A percentile compares a stretch with the other conserved stretches of the same genome.
Conservation (phyloP, 352 stramenopile genomes). For the Labyrinthula sp. region DNA sequence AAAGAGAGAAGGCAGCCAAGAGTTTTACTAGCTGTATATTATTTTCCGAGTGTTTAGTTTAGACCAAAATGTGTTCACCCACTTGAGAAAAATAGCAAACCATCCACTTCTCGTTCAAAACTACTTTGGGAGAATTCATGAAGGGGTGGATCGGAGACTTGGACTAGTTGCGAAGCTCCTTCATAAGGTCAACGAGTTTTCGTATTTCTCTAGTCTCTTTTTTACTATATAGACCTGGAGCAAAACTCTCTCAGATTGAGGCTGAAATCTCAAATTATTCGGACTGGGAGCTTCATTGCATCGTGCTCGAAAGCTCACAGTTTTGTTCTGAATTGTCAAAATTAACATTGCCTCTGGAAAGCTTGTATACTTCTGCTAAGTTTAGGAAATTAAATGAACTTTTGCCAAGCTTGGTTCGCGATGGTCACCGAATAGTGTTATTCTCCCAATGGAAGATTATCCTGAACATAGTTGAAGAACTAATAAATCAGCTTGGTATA, state of each 20-base stretch:
- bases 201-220: neutral
- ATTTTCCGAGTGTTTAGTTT: no score
- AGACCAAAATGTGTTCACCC: constrained; percentile 66
- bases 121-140: constrained; percentile 29
- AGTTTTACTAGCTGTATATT: no score
- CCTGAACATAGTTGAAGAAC: constrained; percentile 70
- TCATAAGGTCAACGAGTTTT: constrained; percentile 50
- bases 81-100: constrained; percentile 86
- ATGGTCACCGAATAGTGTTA: constrained; percentile 91
- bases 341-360: no score
- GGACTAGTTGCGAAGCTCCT: constrained; percentile 46
- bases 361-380: constrained; percentile 52
- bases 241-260: constrained; percentile 47
- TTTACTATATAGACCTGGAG: constrained; percentile 39
- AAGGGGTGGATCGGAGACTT: constrained; percentile 35
- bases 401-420: constrained; percentile 73
- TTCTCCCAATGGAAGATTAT: constrained; percentile 94
- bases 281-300: constrained; percentile 60
- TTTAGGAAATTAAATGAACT: constrained; percentile 87
- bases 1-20: constrained; percentile 33
- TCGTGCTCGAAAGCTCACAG: no score
- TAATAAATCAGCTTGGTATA: constrained; percentile 37
- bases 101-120: constrained; percentile 73
- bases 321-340: no score
- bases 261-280: constrained; percentile 59